A percentile compares a stretch with the other conserved stretches of the same genome.
Conservation (phyloP, 345 rosid species). For the Mallotus nudiflorus region DNA sequence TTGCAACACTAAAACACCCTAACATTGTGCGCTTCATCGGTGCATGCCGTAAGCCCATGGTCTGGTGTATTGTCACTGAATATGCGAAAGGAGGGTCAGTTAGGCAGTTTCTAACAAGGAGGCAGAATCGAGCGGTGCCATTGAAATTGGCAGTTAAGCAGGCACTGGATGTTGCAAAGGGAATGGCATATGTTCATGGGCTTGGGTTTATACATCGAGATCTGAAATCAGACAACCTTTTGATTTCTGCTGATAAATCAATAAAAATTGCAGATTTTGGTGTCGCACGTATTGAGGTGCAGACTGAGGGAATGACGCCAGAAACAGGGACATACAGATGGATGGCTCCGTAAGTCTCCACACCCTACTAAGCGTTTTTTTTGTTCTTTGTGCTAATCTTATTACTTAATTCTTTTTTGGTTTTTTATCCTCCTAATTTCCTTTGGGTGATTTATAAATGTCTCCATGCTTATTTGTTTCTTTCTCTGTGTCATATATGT, state of each 20-base stretch:
- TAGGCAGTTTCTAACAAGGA: slow-evolving; percentile 26
- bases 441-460: background rate
- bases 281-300: slow-evolving; percentile 34
- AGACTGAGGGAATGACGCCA: slow-evolving; percentile 37
- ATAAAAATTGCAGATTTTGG: slow-evolving; percentile 37
- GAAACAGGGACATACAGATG: slow-evolving; percentile 36
- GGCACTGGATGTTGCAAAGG: slow-evolving; percentile 34
- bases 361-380: background rate
- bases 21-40: slow-evolving; percentile 35
- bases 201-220: slow-evolving; percentile 31
- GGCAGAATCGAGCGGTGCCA: slow-evolving; percentile 29
- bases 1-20: slow-evolving; percentile 30
- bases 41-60: slow-evolving; percentile 33
- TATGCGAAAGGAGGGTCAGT: slow-evolving; percentile 36
- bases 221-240: slow-evolving; percentile 31
- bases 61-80: slow-evolving; percentile 34
- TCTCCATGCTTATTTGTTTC: background rate
- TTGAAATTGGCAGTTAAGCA: slow-evolving; percentile 35
- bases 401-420: background rate
- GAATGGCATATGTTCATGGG: slow-evolving; percentile 34
- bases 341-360: slow-evolving; percentile 36
- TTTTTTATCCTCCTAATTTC: background rate
- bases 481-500: background rate
- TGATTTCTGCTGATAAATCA: slow-evolving; percentile 31
- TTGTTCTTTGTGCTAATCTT: background rate